Evolutionary conservation across 164 flowering plant genomes (phyloP), one percentile per base, ranked within the genome.

Genomic region (Pachysandra terminalis): DNA sequence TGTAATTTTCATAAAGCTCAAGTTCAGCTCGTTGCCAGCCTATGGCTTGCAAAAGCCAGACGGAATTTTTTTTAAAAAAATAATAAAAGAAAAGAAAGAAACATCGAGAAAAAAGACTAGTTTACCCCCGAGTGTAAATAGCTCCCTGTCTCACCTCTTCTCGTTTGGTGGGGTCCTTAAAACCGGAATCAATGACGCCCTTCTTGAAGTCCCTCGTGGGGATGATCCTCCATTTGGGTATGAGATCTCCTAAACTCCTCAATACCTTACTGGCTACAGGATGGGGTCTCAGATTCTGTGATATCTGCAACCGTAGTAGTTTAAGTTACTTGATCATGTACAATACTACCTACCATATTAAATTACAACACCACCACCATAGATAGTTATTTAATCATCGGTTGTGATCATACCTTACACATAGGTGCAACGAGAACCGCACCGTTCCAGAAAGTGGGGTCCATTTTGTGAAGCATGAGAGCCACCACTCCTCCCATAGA

Each of bases 401-500:
- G n/a, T n/a, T n/a, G n/a, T n/a, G n/a, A n/a, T n/a, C n/a, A n/a
- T n/a, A 89, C 99, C 98, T 95, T 95, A 71, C 99, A 95, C 99
- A 92, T 92, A 5, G 98, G 98, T 0, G 96, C 98, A 61, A 90
- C 91, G 25, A 92, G 88, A 68, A 92, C 81, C 13, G 98, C 95
- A 49, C 98, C 98, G 40, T 87, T 79, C 91, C 93, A 93, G 62
- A 86, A 90, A 16, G 75, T 23, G 0, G 90, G 93, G 65, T 90
- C 90, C 71, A 81, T 93, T 67, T 86, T 93, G 79, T 90, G 95
- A 19, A 83, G 74, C 19, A 93, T 78, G 1, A 93, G 76, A 17
- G 93, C 85, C 54, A 93, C 96, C 16, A 95, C 96, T 49, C 98
- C 98, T 71, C 98, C 98, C 98, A 93, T 93, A 21, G 98, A 90